Evolutionary conservation across 129 eudicot species (phyloP).

Genomic region (Gnaphalium uliginosum): DNA sequence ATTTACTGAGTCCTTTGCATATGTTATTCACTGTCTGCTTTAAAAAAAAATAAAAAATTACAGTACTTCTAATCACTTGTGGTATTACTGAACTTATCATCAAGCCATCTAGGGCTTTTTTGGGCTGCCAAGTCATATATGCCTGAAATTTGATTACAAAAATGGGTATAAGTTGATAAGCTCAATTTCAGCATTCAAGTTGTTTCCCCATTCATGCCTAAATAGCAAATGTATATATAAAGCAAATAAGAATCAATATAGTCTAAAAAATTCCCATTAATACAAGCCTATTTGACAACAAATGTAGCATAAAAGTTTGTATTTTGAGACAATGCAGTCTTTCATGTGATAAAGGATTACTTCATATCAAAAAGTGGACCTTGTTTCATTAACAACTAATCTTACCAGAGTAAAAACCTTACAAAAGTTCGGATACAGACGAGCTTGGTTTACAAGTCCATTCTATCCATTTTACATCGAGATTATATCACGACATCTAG

Average conservation of each 20-base stretch:
- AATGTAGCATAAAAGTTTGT: background rate
- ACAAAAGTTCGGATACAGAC: no score
- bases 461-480: no score
- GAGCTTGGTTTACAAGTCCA: no score
- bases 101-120: background rate
- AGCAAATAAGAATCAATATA: background rate
- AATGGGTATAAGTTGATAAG: background rate
- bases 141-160: background rate
- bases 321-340: background rate
- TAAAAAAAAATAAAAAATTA: no score
- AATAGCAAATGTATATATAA: background rate
- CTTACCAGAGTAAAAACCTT: background rate
- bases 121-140: background rate
- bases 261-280: background rate
- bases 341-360: no score
- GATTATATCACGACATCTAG: no score
- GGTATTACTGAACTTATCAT: background rate
- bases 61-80: background rate
- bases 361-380: background rate
- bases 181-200: background rate
- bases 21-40: background rate
- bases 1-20: background rate
- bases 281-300: background rate
- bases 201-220: background rate
- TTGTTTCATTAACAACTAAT: no score